Conservation (phyloP, 1,139 yeast species). For the Saccharomyces hybrid region DNA sequence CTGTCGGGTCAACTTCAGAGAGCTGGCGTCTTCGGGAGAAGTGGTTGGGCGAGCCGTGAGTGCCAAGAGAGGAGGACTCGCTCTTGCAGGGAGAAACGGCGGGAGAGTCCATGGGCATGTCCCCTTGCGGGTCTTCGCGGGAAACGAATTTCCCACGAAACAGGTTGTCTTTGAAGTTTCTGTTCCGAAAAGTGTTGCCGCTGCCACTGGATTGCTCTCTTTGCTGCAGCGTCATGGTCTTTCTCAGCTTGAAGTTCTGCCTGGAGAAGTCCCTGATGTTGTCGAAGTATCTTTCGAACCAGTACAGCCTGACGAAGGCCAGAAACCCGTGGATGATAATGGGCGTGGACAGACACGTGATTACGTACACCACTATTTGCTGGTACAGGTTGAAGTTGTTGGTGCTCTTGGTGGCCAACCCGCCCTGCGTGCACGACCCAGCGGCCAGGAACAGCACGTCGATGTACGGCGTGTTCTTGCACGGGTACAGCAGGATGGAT, state of each 20-base stretch:
- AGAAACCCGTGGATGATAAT: conserved; percentile 78
- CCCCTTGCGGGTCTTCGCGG: conserved; percentile 15
- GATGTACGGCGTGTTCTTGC: conserved; percentile 52
- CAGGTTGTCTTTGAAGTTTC: conserved; percentile 22
- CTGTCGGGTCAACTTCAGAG: conserved; percentile 62
- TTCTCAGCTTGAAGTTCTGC: conserved; percentile 64
- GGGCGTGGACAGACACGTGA: conserved; percentile 68
- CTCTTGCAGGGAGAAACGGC: background rate
- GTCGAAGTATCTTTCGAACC: conserved; percentile 83
- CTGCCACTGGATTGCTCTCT: conserved; percentile 37
- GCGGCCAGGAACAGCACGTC: conserved; percentile 70
- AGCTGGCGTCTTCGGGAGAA: conserved; percentile 28
- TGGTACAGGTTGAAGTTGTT: conserved; percentile 62
- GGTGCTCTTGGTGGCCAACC: conserved; percentile 66
- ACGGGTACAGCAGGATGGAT: conserved; percentile 67
- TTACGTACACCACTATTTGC: conserved; percentile 56
- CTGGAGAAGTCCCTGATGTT: conserved; percentile 69
- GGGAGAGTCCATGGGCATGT: background rate
- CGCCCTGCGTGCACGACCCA: conserved; percentile 84
- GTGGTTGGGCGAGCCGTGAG: background rate
- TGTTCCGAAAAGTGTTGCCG: conserved; percentile 34
- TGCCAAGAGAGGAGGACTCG: background rate
- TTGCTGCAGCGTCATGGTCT: conserved; percentile 50
- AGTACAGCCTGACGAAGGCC: conserved; percentile 67
- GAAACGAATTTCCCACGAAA: conserved; percentile 25